phyloP scores from a whole-genome alignment of 106 monocot genomes.

The Dioscorea alata region DNA sequence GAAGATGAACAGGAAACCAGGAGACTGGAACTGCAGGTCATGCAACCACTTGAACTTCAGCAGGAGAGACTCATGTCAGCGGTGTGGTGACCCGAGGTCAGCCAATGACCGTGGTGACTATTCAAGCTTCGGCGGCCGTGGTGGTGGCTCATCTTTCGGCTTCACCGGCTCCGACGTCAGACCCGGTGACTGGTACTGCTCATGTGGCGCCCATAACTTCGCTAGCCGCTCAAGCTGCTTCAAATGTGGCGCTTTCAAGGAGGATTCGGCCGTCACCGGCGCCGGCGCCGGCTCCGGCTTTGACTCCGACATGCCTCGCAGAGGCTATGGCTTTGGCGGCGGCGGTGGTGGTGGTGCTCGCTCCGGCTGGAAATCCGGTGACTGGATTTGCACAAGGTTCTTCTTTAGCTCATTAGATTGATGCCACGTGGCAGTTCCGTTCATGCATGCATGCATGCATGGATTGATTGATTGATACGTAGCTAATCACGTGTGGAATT shows the following conservation, averaged over 20 bases:
- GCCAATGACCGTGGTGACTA: slow-evolving; percentile 21
- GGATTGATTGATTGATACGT: too few relatives aligned
- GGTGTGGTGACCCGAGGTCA: slow-evolving; percentile 57
- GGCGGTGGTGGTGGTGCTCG: slow-evolving; percentile 24
- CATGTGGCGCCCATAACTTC: slow-evolving; percentile 89
- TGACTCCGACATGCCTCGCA: slow-evolving; percentile 24
- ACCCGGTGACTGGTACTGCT: slow-evolving; percentile 95
- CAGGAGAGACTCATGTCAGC: slow-evolving; percentile 86
- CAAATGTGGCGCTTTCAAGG: slow-evolving; percentile 71
- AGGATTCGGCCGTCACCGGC: slow-evolving; percentile 32
- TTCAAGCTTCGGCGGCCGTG: slow-evolving; percentile 24
- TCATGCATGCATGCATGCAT: too few relatives aligned
- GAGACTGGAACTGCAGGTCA: slow-evolving; percentile 91
- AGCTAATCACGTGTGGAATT: too few relatives aligned
- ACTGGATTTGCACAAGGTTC: slow-evolving; percentile 92
- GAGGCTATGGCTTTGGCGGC: slow-evolving; percentile 26
- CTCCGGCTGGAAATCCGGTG: slow-evolving; percentile 83
- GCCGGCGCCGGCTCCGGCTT: slow-evolving; percentile 9
- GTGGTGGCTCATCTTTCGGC: slow-evolving; percentile 29
- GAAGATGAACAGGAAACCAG: slow-evolving; percentile 94
- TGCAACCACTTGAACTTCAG: slow-evolving; percentile 97
- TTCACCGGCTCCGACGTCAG: slow-evolving; percentile 68
- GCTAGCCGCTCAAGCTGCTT: slow-evolving; percentile 91
- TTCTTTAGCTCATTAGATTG: too few relatives aligned
- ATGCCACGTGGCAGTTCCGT: too few relatives aligned